phyloP scores from a whole-genome alignment of 2,329 filamentous ascomycete species.

The Neocatenulostroma microsporum region DNA sequence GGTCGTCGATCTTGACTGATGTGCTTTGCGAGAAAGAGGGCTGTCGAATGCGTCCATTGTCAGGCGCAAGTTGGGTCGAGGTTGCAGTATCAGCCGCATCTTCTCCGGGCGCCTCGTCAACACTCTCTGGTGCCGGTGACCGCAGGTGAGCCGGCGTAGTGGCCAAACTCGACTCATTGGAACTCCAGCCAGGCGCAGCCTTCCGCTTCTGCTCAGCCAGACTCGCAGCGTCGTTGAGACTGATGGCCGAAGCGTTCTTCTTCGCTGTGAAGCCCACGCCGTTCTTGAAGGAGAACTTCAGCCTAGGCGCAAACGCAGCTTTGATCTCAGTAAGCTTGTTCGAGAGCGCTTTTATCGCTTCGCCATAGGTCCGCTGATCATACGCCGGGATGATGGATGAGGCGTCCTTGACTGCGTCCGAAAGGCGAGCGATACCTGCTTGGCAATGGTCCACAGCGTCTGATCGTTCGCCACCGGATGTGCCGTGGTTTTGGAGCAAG shows the following conservation, averaged over 20 bases:
- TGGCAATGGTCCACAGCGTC: constrained; percentile 76
- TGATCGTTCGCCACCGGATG: constrained; percentile 64
- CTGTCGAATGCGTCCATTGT: constrained; percentile 31
- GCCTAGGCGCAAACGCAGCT: constrained; percentile 60
- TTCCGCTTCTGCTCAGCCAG: constrained; percentile 42
- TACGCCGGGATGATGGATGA: constrained; percentile 77
- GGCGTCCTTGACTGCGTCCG: constrained; percentile 77
- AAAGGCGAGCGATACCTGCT: constrained; percentile 69
- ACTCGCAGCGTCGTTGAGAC: constrained; percentile 49
- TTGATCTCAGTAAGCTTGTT: constrained; percentile 68
- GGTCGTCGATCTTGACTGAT: constrained; percentile 55
- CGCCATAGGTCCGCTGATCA: constrained; percentile 77
- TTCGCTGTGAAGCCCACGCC: constrained; percentile 21
- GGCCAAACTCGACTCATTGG: constrained; percentile 35
- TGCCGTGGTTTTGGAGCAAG: constrained; percentile 54
- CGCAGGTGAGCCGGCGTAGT: constrained; percentile 27
- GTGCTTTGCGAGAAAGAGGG: constrained; percentile 51
- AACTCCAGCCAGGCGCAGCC: constrained; percentile 34
- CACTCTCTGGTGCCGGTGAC: constrained; percentile 19
- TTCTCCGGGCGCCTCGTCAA: too few relatives aligned
- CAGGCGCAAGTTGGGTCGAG: neutral
- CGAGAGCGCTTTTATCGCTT: constrained; percentile 73
- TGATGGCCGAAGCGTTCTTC: constrained; percentile 41
- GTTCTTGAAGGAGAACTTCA: constrained; percentile 74
- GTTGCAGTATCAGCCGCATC: constrained; percentile 20